Conservation (phyloP, 2,329 filamentous ascomycete genomes). For the Lomentospora prolificans region DNA sequence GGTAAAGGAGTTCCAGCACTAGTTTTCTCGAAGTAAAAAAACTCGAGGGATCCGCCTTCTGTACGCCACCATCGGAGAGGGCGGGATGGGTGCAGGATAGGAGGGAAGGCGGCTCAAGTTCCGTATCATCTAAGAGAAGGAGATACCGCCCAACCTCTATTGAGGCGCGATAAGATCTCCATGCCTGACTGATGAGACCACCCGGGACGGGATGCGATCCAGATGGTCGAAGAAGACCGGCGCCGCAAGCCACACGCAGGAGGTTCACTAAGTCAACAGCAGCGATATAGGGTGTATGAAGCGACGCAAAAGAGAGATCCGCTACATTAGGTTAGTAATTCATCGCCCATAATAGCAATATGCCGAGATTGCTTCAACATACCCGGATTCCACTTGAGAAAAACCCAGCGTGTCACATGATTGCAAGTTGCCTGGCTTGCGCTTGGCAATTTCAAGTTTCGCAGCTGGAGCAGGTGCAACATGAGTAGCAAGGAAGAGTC, state of each 20-base stretch:
- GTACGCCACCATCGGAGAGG: neutral
- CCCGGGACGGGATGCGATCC: conserved; percentile 29
- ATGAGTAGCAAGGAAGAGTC: conserved; percentile 72
- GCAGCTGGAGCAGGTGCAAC: conserved; percentile 55
- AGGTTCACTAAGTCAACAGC: conserved; percentile 59
- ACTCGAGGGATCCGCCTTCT: conserved; percentile 21
- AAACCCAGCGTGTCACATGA: conserved; percentile 71
- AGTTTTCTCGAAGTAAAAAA: conserved; percentile 37
- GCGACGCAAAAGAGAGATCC: conserved; percentile 58
- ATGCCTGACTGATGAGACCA: conserved; percentile 37
- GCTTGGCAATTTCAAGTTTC: conserved; percentile 58
- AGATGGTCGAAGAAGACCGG: conserved; percentile 21
- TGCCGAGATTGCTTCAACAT: conserved; percentile 19
- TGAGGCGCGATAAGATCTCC: conserved; percentile 32
- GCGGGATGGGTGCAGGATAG: neutral
- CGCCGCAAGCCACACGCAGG: conserved; percentile 59
- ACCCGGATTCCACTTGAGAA: conserved; percentile 76
- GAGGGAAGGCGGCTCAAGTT: conserved; percentile 8
- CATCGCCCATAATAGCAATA: neutral
- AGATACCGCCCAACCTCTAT: conserved; percentile 42
- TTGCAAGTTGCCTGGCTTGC: conserved; percentile 58
- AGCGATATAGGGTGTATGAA: conserved; percentile 52
- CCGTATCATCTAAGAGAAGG: conserved; percentile 35
- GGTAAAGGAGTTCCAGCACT: conserved; percentile 41
- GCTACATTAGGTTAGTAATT: conserved; percentile 27